These are phyloP conservation scores for Arabidopsis hybrid DNA, from an alignment of 441 rosid genomes.

Conservation along the genomic window DNA sequence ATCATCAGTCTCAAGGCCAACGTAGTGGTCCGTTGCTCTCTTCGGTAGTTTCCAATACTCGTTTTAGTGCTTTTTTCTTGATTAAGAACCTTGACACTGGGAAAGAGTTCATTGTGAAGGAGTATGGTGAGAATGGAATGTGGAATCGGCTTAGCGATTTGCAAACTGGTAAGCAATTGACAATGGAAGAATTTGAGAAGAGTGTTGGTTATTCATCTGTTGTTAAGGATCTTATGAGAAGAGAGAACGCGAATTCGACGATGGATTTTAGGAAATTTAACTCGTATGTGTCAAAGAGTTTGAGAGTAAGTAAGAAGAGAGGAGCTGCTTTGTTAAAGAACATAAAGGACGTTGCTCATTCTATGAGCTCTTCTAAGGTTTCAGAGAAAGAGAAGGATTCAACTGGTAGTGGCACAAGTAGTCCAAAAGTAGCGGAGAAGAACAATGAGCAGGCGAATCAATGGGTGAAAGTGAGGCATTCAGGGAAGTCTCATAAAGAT, in stretches of 20 bases:
- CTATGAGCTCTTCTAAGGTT: slow-evolving; percentile 57
- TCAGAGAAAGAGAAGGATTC: slow-evolving; percentile 59
- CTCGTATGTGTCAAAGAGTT: slow-evolving; percentile 70
- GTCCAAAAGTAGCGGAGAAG: slow-evolving; percentile 45
- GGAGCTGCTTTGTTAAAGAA: slow-evolving; percentile 88
- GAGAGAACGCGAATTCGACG: slow-evolving; percentile 54
- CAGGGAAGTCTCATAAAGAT: slow-evolving; percentile 79
- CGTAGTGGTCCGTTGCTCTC: slow-evolving; percentile 38
- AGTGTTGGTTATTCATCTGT: slow-evolving; percentile 82
- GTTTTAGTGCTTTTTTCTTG: slow-evolving; percentile 74
- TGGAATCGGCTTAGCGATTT: slow-evolving; percentile 93
- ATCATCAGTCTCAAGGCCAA: slow-evolving; percentile 25
- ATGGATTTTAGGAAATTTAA: slow-evolving; percentile 55
- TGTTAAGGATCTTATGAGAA: slow-evolving; percentile 85
- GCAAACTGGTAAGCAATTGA: slow-evolving; percentile 90
- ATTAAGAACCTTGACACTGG: slow-evolving; percentile 91
- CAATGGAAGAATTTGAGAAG: slow-evolving; percentile 92
- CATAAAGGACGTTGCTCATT: slow-evolving; percentile 79
- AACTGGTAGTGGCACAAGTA: slow-evolving; percentile 13
- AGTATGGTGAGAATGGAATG: slow-evolving; percentile 73
- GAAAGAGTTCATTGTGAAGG: slow-evolving; percentile 85
- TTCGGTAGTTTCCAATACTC: slow-evolving; percentile 47
- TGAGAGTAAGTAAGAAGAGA: slow-evolving; percentile 77
- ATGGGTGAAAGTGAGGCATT: slow-evolving; percentile 86
- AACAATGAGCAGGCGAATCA: slow-evolving; percentile 47